Conservation (phyloP, 2,329 filamentous ascomycete species). For the Aspergillus pseudoviridinutans region DNA sequence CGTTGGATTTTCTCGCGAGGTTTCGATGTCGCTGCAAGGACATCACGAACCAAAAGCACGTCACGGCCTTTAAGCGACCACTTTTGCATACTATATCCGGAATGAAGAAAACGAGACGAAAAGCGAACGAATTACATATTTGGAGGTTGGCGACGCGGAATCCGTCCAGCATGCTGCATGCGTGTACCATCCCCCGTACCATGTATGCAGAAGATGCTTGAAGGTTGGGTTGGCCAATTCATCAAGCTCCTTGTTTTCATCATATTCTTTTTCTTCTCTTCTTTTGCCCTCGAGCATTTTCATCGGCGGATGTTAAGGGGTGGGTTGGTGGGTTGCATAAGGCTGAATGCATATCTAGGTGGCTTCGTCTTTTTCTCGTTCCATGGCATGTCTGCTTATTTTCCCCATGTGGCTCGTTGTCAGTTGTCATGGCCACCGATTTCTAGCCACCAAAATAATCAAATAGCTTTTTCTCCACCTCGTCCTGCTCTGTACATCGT, state of each 20-base stretch:
- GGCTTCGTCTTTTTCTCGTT: background rate
- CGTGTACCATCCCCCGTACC: background rate
- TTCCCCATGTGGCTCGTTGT: background rate
- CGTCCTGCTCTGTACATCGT: background rate
- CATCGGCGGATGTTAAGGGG: constrained; percentile 4
- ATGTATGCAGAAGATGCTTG: background rate
- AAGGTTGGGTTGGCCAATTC: background rate
- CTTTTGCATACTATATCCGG: constrained; percentile 1
- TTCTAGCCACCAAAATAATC: background rate
- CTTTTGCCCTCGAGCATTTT: background rate
- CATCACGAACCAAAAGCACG: constrained; percentile 7
- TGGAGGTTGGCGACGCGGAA: background rate
- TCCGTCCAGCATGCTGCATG: background rate
- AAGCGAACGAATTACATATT: background rate
- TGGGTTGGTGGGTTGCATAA: constrained; percentile 5
- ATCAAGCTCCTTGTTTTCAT: background rate
- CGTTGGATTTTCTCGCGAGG: constrained; percentile 12
- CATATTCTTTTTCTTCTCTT: background rate
- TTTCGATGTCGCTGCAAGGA: constrained; percentile 5
- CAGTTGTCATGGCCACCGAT: background rate
- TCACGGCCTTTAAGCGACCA: constrained; percentile 7
- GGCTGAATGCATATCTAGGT: constrained; percentile 3
- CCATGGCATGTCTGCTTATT: constrained; percentile 4
- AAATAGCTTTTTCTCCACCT: background rate
- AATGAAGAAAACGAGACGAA: background rate